These are phyloP conservation scores for Suhomyces kilbournensis DNA, from an alignment of 805 yeast species.

Conservation along the genomic window DNA sequence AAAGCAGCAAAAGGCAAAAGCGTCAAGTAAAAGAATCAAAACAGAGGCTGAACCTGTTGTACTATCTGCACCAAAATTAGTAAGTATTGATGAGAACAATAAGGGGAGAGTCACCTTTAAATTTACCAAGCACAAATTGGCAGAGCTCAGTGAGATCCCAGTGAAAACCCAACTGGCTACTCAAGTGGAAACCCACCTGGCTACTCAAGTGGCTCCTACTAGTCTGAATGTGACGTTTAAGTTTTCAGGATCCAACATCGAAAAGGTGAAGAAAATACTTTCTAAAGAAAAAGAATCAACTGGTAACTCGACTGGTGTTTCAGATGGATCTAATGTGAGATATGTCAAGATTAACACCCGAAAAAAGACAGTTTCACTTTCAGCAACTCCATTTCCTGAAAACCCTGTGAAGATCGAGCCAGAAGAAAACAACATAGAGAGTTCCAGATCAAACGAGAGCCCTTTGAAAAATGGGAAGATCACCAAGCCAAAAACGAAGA, in stretches of 20 bases:
- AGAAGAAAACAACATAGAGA: not conserved
- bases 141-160: constrained; percentile 1
- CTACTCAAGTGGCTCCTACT: not conserved
- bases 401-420: not conserved
- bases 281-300: not conserved
- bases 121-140: constrained; percentile 11
- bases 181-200: not conserved
- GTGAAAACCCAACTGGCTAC: no score
- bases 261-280: constrained; percentile 3
- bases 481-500: not conserved
- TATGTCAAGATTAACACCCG: constrained; percentile 40
- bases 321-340: constrained; percentile 16
- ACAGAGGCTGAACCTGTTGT: not conserved
- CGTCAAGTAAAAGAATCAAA: not conserved
- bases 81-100: not conserved
- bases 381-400: constrained; percentile 41
- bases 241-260: constrained; percentile 6
- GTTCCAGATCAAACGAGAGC: no score
- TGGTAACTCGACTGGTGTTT: no score
- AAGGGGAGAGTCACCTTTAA: constrained; percentile 6
- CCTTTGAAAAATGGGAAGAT: not conserved
- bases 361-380: constrained; percentile 34
- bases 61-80: not conserved
- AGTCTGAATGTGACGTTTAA: constrained; percentile 4
- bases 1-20: not conserved